These are phyloP conservation scores for Solanum ossicruentum DNA, from an alignment of 257 asterid species.

Conservation along the genomic window DNA sequence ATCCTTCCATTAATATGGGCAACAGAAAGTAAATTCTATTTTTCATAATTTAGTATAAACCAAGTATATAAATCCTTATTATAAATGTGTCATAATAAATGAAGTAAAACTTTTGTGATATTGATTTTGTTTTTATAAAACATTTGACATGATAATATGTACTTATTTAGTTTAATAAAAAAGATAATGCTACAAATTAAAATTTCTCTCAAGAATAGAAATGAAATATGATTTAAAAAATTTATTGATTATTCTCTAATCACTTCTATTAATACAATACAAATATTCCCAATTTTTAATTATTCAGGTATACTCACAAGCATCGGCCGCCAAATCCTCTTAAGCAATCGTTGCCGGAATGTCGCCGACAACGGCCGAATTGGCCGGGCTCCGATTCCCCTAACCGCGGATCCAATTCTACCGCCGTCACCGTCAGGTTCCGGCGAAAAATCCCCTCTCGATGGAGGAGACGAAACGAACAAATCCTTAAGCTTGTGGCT, in stretches of 20 bases:
- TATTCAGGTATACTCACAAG: conserved; percentile 50
- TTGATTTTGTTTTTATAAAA: too few relatives aligned
- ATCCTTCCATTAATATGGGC: too few relatives aligned
- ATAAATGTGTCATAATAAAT: too few relatives aligned
- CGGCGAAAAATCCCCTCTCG: conserved; percentile 25
- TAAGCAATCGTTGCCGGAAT: conserved; percentile 42
- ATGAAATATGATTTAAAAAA: background rate
- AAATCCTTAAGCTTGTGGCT: conserved; percentile 48
- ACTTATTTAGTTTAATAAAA: background rate
- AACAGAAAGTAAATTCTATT: too few relatives aligned
- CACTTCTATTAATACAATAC: background rate
- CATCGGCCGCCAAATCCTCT: conserved; percentile 59
- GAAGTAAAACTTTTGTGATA: too few relatives aligned
- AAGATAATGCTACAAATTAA: background rate
- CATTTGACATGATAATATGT: too few relatives aligned
- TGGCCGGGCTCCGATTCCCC: conserved; percentile 17
- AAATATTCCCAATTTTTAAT: background rate
- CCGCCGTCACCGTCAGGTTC: conserved; percentile 9
- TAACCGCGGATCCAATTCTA: background rate
- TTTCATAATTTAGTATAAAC: too few relatives aligned
- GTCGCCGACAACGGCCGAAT: conserved; percentile 46
- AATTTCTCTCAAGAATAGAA: background rate
- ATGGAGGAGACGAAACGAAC: conserved; percentile 15
- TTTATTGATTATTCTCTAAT: background rate
- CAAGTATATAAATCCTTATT: too few relatives aligned